Evolutionary conservation across 2,329 filamentous ascomycete genomes (phyloP).

Genomic region (Verticillium dahliae): DNA sequence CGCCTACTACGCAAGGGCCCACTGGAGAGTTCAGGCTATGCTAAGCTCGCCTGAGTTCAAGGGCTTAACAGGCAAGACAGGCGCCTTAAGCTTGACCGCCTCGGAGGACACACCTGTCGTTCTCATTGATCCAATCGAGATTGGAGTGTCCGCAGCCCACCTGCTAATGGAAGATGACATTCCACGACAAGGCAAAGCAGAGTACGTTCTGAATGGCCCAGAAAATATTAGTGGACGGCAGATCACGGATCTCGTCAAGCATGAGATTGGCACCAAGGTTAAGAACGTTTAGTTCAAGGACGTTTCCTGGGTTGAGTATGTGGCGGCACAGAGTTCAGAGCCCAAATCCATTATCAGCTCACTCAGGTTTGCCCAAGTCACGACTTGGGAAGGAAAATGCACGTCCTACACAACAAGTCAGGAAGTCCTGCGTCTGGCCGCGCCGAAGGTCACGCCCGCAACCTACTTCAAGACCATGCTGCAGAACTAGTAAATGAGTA

Average conservation of each 20-base stretch:
- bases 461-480: conserved; percentile 11
- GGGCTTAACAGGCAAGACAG: conserved; percentile 23
- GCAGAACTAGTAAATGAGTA: not conserved
- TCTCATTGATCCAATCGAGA: conserved; percentile 22
- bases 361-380: conserved; percentile 14
- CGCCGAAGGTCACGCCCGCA: conserved; percentile 19
- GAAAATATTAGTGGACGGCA: conserved; percentile 28
- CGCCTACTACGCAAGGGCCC: conserved; percentile 27
- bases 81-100: conserved; percentile 17
- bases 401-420: conserved; percentile 17
- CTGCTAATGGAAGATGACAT: conserved; percentile 22
- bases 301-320: conserved; percentile 18
- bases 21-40: conserved; percentile 34
- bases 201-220: conserved; percentile 31
- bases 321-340: conserved; percentile 9
- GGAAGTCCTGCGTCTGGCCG: conserved; percentile 20
- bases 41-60: conserved; percentile 26
- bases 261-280: conserved; percentile 18
- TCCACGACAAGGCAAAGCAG: conserved; percentile 20
- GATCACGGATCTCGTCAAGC: conserved; percentile 25
- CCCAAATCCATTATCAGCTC: conserved; percentile 22
- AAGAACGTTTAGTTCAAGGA: conserved; percentile 23
- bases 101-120: conserved; percentile 21
- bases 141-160: conserved; percentile 27
- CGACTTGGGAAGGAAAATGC: conserved; percentile 24